Conservation (phyloP, 495 filamentous ascomycete species). For the Gamarada debralockiae region DNA sequence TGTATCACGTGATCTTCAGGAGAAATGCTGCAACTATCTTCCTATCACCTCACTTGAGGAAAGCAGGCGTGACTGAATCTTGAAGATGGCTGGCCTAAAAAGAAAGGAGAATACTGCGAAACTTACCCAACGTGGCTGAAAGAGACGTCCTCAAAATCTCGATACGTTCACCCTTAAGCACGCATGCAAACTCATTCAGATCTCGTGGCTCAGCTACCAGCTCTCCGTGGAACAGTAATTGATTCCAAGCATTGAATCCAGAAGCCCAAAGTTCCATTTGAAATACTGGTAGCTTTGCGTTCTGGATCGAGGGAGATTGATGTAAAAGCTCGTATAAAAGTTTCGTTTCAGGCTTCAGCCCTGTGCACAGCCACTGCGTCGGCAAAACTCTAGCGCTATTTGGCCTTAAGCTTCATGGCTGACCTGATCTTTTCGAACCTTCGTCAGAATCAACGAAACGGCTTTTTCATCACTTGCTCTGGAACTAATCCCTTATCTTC, state of each 20-base stretch:
- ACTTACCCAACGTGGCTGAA: slow-evolving; percentile 18
- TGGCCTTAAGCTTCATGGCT: too few relatives aligned
- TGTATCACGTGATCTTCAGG: too few relatives aligned
- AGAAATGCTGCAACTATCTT: too few relatives aligned
- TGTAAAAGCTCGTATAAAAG: neutral
- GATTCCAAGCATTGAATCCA: slow-evolving; percentile 50
- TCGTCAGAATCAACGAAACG: too few relatives aligned
- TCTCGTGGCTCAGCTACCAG: slow-evolving; percentile 7
- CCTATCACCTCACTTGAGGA: too few relatives aligned
- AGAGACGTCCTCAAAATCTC: slow-evolving; percentile 6
- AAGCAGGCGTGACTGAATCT: too few relatives aligned
- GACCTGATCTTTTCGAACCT: too few relatives aligned
- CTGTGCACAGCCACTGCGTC: neutral
- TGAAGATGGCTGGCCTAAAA: slow-evolving; percentile 25
- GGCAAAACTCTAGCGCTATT: too few relatives aligned
- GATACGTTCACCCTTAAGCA: slow-evolving; percentile 10
- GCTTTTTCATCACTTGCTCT: too few relatives aligned
- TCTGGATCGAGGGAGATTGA: neutral
- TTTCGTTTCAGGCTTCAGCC: neutral
- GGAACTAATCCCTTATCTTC: too few relatives aligned
- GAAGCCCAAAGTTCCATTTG: slow-evolving; percentile 43
- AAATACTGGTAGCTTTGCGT: too few relatives aligned
- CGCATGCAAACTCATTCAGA: slow-evolving; percentile 8
- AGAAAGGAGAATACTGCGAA: slow-evolving; percentile 2
- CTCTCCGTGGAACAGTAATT: slow-evolving; percentile 33